A percentile compares a stretch with the other conserved stretches of the same genome.
These are phyloP conservation scores for Papilionanthe hybrid DNA, from an alignment of 116 monocot genomes.

Conservation along the genomic window DNA sequence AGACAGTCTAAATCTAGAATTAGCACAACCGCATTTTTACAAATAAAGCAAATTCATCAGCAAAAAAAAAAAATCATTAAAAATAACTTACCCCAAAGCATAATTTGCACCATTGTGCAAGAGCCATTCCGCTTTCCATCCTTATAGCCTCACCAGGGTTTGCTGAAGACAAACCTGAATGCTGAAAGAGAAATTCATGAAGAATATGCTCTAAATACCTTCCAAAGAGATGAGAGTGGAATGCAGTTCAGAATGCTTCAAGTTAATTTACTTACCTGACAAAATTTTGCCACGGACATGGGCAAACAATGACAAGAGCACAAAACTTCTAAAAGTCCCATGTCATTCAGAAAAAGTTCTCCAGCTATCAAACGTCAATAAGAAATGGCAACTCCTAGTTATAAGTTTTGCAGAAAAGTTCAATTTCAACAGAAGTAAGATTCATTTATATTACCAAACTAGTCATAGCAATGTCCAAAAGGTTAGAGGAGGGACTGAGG, in stretches of 20 bases:
- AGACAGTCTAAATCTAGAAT: too few relatives aligned
- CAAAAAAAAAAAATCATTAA: neutral
- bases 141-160: slow-evolving; percentile 61
- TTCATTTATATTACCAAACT: neutral
- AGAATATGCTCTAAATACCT: neutral
- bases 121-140: slow-evolving; percentile 76
- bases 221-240: neutral
- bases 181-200: slow-evolving; percentile 43
- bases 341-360: slow-evolving; percentile 66
- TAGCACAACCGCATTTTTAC: too few relatives aligned
- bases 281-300: slow-evolving; percentile 89
- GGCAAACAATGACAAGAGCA: slow-evolving; percentile 68
- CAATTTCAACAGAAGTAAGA: neutral
- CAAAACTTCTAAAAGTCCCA: slow-evolving; percentile 63
- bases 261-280: slow-evolving; percentile 49
- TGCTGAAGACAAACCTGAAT: slow-evolving; percentile 56
- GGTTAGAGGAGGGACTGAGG: neutral
- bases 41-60: too few relatives aligned
- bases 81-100: slow-evolving; percentile 54
- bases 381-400: slow-evolving; percentile 4
- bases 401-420: neutral
- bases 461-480: neutral
- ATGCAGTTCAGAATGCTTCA: neutral
- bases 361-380: slow-evolving; percentile 50
- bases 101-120: slow-evolving; percentile 59